Conservation (phyloP, 2,329 filamentous ascomycete species). For the Pyrenochaeta sp. region DNA sequence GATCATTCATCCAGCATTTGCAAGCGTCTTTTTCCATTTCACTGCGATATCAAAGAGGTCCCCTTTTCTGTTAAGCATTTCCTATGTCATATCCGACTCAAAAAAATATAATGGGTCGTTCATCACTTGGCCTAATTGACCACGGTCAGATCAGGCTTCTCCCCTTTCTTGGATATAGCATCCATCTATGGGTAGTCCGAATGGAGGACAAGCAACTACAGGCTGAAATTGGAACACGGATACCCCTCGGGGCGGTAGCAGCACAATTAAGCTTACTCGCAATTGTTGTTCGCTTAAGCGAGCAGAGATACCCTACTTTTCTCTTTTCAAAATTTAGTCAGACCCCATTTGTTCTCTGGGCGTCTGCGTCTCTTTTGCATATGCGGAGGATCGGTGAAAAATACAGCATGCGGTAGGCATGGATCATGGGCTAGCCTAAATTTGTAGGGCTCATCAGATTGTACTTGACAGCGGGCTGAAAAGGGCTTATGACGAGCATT, state of each 20-base stretch:
- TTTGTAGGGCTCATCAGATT: slow-evolving; percentile 37
- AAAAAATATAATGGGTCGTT: slow-evolving; percentile 34
- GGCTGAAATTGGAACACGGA: slow-evolving; percentile 47
- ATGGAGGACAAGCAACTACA: slow-evolving; percentile 35
- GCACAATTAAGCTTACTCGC: slow-evolving; percentile 46
- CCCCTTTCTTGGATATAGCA: slow-evolving; percentile 35
- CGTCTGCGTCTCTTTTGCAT: slow-evolving; percentile 23
- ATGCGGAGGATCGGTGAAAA: slow-evolving; percentile 26
- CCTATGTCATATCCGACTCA: slow-evolving; percentile 44
- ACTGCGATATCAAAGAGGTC: slow-evolving; percentile 45
- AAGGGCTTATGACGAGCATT: slow-evolving; percentile 43
- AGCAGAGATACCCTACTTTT: slow-evolving; percentile 50
- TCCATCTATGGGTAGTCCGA: slow-evolving; percentile 41
- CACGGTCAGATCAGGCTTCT: slow-evolving; percentile 21
- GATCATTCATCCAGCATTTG: slow-evolving; percentile 47
- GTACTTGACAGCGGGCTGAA: slow-evolving; percentile 44
- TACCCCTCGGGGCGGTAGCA: slow-evolving; percentile 23
- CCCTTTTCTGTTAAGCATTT: slow-evolving; percentile 43
- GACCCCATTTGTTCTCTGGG: slow-evolving; percentile 15
- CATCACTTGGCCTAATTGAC: slow-evolving; percentile 11
- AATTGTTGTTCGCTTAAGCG: slow-evolving; percentile 44
- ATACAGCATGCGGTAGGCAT: slow-evolving; percentile 24
- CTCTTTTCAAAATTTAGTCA: slow-evolving; percentile 21
- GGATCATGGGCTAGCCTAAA: slow-evolving; percentile 21
- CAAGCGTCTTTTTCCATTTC: slow-evolving; percentile 45